Evolutionary conservation across 2,329 filamentous ascomycete species (phyloP).

Genomic region (Colletotrichum cuscutae): DNA sequence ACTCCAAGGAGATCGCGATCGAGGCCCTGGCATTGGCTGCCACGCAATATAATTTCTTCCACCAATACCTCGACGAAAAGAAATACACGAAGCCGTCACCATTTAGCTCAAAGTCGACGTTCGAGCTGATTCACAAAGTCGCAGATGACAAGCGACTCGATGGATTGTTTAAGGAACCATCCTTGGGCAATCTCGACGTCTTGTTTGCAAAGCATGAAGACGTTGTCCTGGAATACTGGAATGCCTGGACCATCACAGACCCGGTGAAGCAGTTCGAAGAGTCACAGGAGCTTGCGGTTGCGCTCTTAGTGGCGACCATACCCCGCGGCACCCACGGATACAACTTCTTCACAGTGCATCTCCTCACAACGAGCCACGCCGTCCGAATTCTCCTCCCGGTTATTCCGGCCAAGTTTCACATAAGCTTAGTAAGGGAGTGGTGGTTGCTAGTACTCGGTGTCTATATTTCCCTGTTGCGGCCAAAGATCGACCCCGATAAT

Average conservation of each 20-base stretch:
- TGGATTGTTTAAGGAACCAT: conserved; percentile 68
- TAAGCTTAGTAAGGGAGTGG: conserved; percentile 84
- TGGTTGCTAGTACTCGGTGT: conserved; percentile 84
- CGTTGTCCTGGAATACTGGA: conserved; percentile 87
- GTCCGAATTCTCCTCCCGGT: conserved; percentile 85
- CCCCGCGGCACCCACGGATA: conserved; percentile 70
- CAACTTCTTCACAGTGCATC: conserved; percentile 85
- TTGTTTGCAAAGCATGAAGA: conserved; percentile 77
- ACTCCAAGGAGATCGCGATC: conserved; percentile 86
- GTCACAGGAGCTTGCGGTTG: conserved; percentile 71
- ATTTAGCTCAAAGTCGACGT: conserved; percentile 69
- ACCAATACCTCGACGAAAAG: conserved; percentile 77
- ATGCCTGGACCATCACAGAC: conserved; percentile 80
- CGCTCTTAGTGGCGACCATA: conserved; percentile 71
- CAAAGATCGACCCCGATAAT: conserved; percentile 73
- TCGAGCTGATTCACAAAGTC: conserved; percentile 78
- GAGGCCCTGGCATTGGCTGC: conserved; percentile 82
- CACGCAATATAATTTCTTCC: conserved; percentile 67
- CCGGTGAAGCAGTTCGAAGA: conserved; percentile 80
- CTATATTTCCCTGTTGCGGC: conserved; percentile 81
- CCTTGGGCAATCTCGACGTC: conserved; percentile 70
- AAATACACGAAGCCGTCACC: conserved; percentile 74
- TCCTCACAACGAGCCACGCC: conserved; percentile 88
- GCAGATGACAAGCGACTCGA: conserved; percentile 76
- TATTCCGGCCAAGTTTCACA: conserved; percentile 77